These are phyloP conservation scores for Posidonia australis DNA, from an alignment of 106 monocot species.

Conservation along the genomic window DNA sequence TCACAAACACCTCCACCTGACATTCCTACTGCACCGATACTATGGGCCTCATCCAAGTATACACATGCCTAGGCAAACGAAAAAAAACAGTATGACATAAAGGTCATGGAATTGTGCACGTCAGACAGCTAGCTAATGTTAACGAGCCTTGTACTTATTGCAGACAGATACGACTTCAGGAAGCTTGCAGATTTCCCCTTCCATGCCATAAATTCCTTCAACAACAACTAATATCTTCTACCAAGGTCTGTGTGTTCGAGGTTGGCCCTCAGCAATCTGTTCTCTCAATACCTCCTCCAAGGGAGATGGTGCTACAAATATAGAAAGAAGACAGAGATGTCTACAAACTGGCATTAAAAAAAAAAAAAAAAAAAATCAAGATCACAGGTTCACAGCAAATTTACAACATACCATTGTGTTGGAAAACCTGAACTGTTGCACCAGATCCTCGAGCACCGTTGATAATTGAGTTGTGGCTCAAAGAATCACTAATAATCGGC, in stretches of 20 bases:
- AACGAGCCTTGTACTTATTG: slow-evolving; percentile 24
- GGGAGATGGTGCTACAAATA: slow-evolving; percentile 14
- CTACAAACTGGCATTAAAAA: not conserved
- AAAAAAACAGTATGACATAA: not conserved
- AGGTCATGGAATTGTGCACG: not conserved
- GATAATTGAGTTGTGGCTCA: slow-evolving; percentile 27
- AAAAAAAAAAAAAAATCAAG: too few species aligned
- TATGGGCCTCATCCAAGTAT: slow-evolving; percentile 28
- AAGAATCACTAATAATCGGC: slow-evolving; percentile 22
- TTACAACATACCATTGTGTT: slow-evolving; percentile 15
- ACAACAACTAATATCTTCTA: slow-evolving; percentile 25
- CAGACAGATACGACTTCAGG: slow-evolving; percentile 26
- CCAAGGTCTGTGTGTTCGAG: slow-evolving; percentile 21
- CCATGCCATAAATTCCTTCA: slow-evolving; percentile 32
- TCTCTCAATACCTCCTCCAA: slow-evolving; percentile 22
- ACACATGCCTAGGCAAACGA: slow-evolving; percentile 9
- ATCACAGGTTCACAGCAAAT: not conserved
- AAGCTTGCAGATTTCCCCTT: slow-evolving; percentile 29
- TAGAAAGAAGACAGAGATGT: not conserved
- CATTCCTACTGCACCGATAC: slow-evolving; percentile 25
- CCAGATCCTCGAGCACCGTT: slow-evolving; percentile 23
- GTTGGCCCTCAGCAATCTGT: slow-evolving; percentile 21
- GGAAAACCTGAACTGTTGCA: slow-evolving; percentile 16
- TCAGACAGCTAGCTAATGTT: not conserved
- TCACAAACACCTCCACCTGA: slow-evolving; percentile 30